Percentiles rank a stretch among this genome's conserved stretches.
Conservation (phyloP, 192 early-diverging fungal genomes). For the Podila epicladia region DNA sequence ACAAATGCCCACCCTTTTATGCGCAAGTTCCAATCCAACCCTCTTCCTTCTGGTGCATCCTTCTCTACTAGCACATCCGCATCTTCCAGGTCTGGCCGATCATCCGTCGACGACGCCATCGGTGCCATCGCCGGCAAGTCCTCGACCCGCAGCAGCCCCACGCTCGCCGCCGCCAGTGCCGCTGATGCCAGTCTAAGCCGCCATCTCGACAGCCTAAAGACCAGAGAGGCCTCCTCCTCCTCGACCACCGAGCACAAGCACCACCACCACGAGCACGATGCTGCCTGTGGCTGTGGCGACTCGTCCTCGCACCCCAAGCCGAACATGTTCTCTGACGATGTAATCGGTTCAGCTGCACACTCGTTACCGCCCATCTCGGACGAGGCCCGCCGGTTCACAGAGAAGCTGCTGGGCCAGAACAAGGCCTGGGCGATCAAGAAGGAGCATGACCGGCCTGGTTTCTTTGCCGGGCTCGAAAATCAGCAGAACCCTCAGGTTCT, state of each 20-base stretch:
- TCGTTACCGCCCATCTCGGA: conserved; percentile 37
- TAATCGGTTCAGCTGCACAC: neutral
- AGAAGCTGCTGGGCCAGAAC: conserved; percentile 63
- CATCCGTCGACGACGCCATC: conserved; percentile 18
- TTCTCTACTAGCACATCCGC: conserved; percentile 27
- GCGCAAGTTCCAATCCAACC: conserved; percentile 32
- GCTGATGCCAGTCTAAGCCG: conserved; percentile 21
- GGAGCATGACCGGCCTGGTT: conserved; percentile 67
- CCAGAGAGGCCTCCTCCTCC: neutral
- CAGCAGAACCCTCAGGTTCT: conserved; percentile 87
- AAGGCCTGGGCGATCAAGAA: conserved; percentile 70
- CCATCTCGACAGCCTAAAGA: neutral
- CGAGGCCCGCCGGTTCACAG: conserved; percentile 38
- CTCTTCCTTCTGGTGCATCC: conserved; percentile 9
- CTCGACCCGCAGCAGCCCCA: conserved; percentile 19
- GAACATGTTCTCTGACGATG: neutral
- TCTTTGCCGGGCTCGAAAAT: conserved; percentile 76
- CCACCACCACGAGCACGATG: neutral
- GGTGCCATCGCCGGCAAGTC: conserved; percentile 1
- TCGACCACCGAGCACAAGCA: neutral
- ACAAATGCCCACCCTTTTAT: conserved; percentile 35
- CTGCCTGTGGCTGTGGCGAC: conserved; percentile 4
- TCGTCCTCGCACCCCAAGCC: neutral
- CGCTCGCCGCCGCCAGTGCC: conserved; percentile 21
- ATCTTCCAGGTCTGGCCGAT: neutral